Evolutionary conservation across 805 yeast genomes (phyloP), one percentile per base, ranked within the genome.

Genomic region (Yarrowia hollandica): DNA sequence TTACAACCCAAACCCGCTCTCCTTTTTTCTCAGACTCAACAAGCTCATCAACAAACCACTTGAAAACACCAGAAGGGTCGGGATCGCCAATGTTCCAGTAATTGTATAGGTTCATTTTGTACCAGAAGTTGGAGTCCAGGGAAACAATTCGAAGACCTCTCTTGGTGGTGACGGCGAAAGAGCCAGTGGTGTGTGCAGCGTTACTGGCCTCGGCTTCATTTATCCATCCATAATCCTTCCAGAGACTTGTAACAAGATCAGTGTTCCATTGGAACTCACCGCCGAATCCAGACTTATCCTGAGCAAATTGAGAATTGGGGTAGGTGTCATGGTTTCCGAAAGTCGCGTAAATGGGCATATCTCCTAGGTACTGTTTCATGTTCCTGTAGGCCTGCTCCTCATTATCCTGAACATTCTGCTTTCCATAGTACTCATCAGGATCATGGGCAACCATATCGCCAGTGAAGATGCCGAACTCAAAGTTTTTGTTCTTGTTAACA

Each of bases 401-500:
- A 19, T 85, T 83, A 21, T 72, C 69, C 60, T 79, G 69, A 33
- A 85, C 79, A 62, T 76, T 74, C 44, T 81, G 76, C 62, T 68
- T 70, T 44, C 79, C 74, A 50, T 79, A 78, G 65, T 78, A 76
- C 44, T 76, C 75, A 10, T 52, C 44, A 10, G 74, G 67, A 59
- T 79, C 82, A 66, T 85, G 91, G 69, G 85, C 90, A 59, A 85
- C 85, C 67, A 84, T 75, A 65, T 85, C 91, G 60, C 90, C 90
- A 3, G 90, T 85, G 75, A 85, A 85, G 31, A 85, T 70, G 1
- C 85, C 77, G 66, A 85, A 85, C 52, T 83, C 85, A 64, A 79
- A 84, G 35, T 76, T 62, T 35, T 72, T 65, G 9, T 69, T 63
- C 14, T 68, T 25, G 69, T 74, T 71, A 61, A 71, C 70, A 15